A percentile compares a stretch with the other conserved stretches of the same genome.
Conservation (phyloP, 1,284 basidiomycete genomes). For the Ceratobasidium sp. region DNA sequence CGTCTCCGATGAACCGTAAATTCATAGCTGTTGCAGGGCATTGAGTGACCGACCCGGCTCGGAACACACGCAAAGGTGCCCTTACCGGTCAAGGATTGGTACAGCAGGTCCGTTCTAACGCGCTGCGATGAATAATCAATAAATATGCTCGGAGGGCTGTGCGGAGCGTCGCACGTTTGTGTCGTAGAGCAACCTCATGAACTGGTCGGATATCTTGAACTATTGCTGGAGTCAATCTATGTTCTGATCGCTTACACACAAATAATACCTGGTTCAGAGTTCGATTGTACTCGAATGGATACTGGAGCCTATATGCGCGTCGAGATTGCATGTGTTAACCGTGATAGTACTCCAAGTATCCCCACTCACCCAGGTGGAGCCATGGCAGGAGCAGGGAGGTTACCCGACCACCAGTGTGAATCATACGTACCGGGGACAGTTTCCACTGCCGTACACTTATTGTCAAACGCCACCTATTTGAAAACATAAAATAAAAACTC, state of each 20-base stretch:
- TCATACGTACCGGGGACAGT: not conserved
- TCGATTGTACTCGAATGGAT: slow-evolving; percentile 7
- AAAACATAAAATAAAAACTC: no score
- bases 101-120: not conserved
- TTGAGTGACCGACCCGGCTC: not conserved
- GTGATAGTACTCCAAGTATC: not conserved
- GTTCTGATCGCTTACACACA: not conserved
- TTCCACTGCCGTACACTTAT: not conserved
- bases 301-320: not conserved
- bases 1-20: not conserved
- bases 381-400: not conserved
- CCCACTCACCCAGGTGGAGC: not conserved
- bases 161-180: not conserved
- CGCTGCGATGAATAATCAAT: not conserved
- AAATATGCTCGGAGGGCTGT: not conserved
- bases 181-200: not conserved
- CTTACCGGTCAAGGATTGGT: not conserved
- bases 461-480: not conserved
- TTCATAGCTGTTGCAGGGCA: not conserved
- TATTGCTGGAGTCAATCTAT: not conserved
- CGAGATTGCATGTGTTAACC: not conserved
- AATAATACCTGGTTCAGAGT: not conserved
- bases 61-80: not conserved
- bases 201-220: not conserved
- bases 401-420: slow-evolving; percentile 6